Conservation (phyloP, 2,329 filamentous ascomycete species). For the Elsinoe fawcettii region DNA sequence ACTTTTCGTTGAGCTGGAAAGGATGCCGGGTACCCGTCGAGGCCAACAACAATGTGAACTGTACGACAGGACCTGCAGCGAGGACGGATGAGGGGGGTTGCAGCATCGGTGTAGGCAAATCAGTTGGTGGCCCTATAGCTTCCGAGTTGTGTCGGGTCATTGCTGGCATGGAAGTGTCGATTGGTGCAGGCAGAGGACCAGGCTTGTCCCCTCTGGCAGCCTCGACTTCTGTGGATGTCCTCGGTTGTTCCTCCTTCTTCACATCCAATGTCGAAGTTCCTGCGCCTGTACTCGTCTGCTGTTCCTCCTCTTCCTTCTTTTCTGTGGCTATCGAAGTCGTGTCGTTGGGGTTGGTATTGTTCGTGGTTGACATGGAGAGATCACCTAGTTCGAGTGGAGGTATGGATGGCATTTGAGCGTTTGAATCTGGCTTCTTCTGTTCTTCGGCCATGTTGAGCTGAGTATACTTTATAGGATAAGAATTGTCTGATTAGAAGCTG, state of each 20-base stretch:
- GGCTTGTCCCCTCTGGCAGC: not conserved
- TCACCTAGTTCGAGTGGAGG: conserved; percentile 12
- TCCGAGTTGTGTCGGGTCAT: conserved; percentile 36
- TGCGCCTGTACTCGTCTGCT: not conserved
- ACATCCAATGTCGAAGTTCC: not conserved
- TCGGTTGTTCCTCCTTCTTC: not conserved
- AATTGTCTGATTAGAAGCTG: not conserved
- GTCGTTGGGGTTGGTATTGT: not conserved
- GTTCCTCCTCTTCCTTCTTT: not conserved
- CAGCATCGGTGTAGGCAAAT: conserved; percentile 32
- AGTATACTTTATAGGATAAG: not conserved
- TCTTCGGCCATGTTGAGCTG: not conserved
- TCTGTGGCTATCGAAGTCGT: not conserved
- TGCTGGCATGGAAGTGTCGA: conserved; percentile 17
- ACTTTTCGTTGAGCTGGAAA: conserved; percentile 82
- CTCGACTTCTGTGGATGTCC: not conserved
- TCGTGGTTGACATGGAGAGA: conserved; percentile 1
- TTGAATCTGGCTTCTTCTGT: not conserved
- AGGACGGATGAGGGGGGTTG: conserved; percentile 31
- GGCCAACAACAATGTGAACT: conserved; percentile 70
- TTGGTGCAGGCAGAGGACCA: conserved; percentile 12
- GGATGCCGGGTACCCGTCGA: conserved; percentile 77
- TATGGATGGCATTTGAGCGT: conserved; percentile 5
- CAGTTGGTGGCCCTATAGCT: conserved; percentile 42
- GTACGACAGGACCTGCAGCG: conserved; percentile 42